Evolutionary conservation across 805 yeast species (phyloP), one percentile per base, ranked within the genome.

Genomic region (Wickerhamiella bombiphila): DNA sequence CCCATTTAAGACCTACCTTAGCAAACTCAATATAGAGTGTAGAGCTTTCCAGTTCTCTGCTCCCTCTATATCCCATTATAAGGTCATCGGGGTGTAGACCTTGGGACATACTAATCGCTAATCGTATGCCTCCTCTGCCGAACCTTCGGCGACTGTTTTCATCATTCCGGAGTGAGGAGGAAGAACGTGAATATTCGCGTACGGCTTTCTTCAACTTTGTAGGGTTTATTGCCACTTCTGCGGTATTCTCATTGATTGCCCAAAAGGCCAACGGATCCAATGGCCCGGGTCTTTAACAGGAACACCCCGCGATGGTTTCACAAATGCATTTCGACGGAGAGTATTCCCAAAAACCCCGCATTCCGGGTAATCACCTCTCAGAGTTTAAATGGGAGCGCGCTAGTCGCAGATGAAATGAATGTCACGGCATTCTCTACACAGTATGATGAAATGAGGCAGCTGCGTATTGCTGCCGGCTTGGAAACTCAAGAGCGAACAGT

Each of bases 81-180:
- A n/a, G n/a, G n/a, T n/a, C n/a, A n/a, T n/a, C n/a, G n/a, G n/a
- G n/a, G n/a, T n/a, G n/a, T n/a, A n/a, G n/a, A n/a, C n/a, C n/a
- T n/a, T n/a, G n/a, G n/a, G n/a, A n/a, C n/a, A n/a, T n/a, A n/a
- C n/a, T n/a, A n/a, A n/a, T n/a, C n/a, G n/a, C 26, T 24, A 13
- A 9, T 13, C 9, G 26, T 13, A 24, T 24, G 26, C 26, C 46
- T 76, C 74, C 76, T 48, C 61, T 82, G 32, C 83, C 80, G 32
- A 81, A 83, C 51, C 70, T 83, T 31, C 60, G 94, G 34, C 63
- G 81, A 40, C 76, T 82, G 31, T 82, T 82, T 53, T 74, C 85
- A 17, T 77, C 91, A 3, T 81, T 82, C 51, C 60, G 94, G 15
- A 72, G 91, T 2, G 93, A 81, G 44, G 93, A 82, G 47, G 94